Evolutionary conservation across 768 basidiomycete genomes (phyloP).

Genomic region (Xerocomus brunneocitrinus): DNA sequence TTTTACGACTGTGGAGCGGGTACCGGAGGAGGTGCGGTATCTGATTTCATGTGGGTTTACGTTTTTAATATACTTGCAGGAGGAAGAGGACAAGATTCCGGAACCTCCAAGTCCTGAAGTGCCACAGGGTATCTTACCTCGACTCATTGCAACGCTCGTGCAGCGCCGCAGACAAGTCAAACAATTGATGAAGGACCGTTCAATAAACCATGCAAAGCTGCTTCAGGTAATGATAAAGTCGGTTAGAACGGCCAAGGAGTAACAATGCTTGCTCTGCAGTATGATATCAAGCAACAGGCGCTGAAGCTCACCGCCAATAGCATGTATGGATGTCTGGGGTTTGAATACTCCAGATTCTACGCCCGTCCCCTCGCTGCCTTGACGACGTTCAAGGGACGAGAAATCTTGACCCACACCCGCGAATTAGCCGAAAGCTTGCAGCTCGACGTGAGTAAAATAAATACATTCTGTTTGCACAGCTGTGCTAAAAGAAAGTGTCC

Average conservation of each 20-base stretch:
- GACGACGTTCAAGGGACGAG: constrained; percentile 96
- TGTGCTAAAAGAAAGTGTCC: neutral
- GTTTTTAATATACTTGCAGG: constrained; percentile 26
- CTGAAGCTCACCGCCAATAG: constrained; percentile 98
- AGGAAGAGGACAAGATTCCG: constrained; percentile 80
- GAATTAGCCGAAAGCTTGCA: constrained; percentile 88
- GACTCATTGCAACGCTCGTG: constrained; percentile 96
- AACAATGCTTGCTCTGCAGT: constrained; percentile 42
- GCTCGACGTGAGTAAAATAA: constrained; percentile 68
- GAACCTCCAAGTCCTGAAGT: constrained; percentile 75
- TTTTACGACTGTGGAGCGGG: constrained; percentile 88
- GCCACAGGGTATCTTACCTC: constrained; percentile 86
- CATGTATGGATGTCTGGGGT: constrained; percentile 99
- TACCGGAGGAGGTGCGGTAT: constrained; percentile 49
- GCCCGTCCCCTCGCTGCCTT: constrained; percentile 95
- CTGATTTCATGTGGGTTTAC: neutral
- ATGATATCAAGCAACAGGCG: constrained; percentile 95
- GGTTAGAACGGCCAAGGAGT: neutral
- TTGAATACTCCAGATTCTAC: constrained; percentile 95
- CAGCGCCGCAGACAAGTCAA: constrained; percentile 88
- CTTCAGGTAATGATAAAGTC: constrained; percentile 59
- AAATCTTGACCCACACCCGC: constrained; percentile 89
- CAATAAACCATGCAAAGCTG: constrained; percentile 64
- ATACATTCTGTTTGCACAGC: neutral
- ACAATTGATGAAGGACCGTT: constrained; percentile 87